Evolutionary conservation across 345 rosid genomes (phyloP), one percentile per base, ranked within the genome.

Genomic region (Populus davidiana): DNA sequence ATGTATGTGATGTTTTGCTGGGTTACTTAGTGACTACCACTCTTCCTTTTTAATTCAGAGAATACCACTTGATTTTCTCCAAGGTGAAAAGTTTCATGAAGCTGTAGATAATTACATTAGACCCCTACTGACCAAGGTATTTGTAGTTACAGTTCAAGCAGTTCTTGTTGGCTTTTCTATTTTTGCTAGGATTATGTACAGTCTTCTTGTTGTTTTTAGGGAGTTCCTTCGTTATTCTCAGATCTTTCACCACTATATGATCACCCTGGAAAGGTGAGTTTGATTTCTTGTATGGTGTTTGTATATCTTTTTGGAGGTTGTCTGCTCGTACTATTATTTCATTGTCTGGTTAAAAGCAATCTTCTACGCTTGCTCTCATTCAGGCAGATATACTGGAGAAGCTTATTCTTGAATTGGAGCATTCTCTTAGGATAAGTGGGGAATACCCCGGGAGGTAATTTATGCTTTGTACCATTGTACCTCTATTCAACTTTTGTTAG

Each of bases 211-310:
- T 81, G 65, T 62, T 79, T 74, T 52, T 83, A 92, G 98, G 99
- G 99, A 72, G 98, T 96, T 81, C 98, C 99, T 82, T 96, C 99
- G 49, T 84, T 94, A 75, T 96, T 96, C 82, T 94, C 98, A 21
- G 98, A 94, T 79, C 98, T 96, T 83, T 96, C 98, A 73, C 88
- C 99, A 69, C 82, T 96, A 71, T 96, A 96, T 73, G 87, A 87
- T 80, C 96, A 91, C 78, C 87, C 87, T 79, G 86, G 88, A 82
- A 96, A 96, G 97, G 98, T 94, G 73, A 84, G 85, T 83, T 81
- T 77, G 33, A 65, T 68, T 70, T 27, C 72, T 74, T 80, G 54
- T 67, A 69, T 78, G 33, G 8, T 49, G 25, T 52, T 59, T 72
- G 33, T 12, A 56, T 49, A 9, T 23, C 75, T 59, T 36, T 59